These are phyloP conservation scores for Cytospora paraplurivora DNA, from an alignment of 2,329 filamentous ascomycete genomes.

Conservation along the genomic window DNA sequence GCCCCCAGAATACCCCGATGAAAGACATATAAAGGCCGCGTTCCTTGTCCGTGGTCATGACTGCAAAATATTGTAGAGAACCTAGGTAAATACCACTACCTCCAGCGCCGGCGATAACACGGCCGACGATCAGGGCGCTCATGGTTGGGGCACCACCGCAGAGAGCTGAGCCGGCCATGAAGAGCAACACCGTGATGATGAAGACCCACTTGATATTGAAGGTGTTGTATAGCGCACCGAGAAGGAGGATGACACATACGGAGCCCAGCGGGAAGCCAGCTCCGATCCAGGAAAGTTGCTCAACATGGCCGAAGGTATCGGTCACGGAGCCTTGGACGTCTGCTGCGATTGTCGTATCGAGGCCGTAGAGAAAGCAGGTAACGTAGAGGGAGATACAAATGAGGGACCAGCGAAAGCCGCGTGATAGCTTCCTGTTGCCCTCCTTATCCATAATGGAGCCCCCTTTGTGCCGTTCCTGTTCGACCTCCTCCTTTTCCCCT, in stretches of 20 bases:
- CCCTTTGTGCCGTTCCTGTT: background rate
- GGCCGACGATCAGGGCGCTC: conserved; percentile 48
- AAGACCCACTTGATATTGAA: conserved; percentile 48
- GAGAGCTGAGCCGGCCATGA: conserved; percentile 35
- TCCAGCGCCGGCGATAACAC: conserved; percentile 45
- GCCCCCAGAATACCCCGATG: conserved; percentile 39
- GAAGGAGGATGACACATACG: conserved; percentile 38
- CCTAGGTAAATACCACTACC: conserved; percentile 43
- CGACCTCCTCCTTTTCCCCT: background rate
- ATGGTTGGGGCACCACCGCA: conserved; percentile 45
- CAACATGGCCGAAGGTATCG: conserved; percentile 38
- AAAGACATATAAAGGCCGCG: conserved; percentile 38
- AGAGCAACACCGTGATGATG: conserved; percentile 29
- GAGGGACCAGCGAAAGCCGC: conserved; percentile 1
- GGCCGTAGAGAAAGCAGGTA: conserved; percentile 29
- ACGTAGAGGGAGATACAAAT: conserved; percentile 15
- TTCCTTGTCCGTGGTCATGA: conserved; percentile 37
- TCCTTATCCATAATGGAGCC: background rate
- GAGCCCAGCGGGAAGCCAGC: conserved; percentile 44
- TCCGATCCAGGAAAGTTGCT: conserved; percentile 45
- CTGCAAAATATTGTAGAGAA: conserved; percentile 35
- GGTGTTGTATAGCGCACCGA: conserved; percentile 40
- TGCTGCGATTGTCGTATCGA: conserved; percentile 42
- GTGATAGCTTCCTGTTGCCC: background rate
- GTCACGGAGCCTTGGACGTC: conserved; percentile 46